Percentiles rank a stretch among this genome's conserved stretches.
Evolutionary conservation across 257 asterid genomes (phyloP).

Genomic region (Osmanthus fragrans): DNA sequence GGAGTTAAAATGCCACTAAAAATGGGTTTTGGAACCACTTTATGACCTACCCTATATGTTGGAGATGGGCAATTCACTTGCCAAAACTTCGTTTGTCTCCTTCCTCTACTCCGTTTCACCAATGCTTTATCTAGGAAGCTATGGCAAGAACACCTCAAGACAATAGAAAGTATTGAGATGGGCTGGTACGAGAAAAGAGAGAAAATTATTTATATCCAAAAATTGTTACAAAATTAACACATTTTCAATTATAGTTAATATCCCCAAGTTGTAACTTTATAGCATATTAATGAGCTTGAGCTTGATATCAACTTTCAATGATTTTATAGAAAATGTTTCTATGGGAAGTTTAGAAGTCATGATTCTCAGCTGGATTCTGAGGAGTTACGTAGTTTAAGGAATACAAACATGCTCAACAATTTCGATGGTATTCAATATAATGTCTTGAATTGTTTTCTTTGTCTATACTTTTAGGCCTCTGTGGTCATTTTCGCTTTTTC

Average conservation of each 20-base stretch:
- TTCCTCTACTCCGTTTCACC: background rate
- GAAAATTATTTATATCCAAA: background rate
- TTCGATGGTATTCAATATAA: background rate
- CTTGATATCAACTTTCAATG: background rate
- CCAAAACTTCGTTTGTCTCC: background rate
- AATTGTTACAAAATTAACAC: background rate
- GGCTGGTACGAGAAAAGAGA: background rate
- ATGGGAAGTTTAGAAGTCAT: background rate
- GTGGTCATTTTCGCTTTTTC: slow-evolving; percentile 3
- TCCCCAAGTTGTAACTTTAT: background rate
- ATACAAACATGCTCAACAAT: slow-evolving; percentile 3
- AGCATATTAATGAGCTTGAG: background rate
- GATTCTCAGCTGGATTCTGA: slow-evolving; percentile 12
- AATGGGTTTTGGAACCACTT: background rate
- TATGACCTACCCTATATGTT: background rate
- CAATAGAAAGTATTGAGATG: background rate
- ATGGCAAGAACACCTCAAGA: slow-evolving; percentile 5
- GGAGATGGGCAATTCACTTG: background rate
- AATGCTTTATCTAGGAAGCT: slow-evolving; percentile 7
- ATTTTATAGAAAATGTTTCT: background rate
- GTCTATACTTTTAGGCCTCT: background rate
- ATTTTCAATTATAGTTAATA: slow-evolving; percentile 10
- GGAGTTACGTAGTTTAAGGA: background rate
- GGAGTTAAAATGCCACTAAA: background rate
- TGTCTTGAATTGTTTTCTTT: background rate